A percentile compares a stretch with the other conserved stretches of the same genome.
Evolutionary conservation across 2,329 filamentous ascomycete species (phyloP).

Genomic region (Blastomyces parvus): DNA sequence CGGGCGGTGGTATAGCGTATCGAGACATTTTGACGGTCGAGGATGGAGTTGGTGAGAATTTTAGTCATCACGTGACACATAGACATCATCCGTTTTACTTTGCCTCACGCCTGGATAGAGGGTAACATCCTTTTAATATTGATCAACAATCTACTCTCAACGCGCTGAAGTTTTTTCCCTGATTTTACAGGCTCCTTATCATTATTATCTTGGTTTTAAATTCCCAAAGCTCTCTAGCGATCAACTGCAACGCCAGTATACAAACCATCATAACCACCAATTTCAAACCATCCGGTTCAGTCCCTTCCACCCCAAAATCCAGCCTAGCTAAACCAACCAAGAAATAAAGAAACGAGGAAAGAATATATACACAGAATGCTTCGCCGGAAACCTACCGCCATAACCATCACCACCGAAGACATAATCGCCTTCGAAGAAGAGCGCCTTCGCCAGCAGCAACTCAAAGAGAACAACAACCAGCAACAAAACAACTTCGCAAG

Average conservation of each 20-base stretch:
- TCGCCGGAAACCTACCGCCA: conserved; percentile 43
- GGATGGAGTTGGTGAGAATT: not conserved
- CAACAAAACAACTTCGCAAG: conserved; percentile 9
- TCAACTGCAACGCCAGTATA: not conserved
- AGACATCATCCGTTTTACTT: not conserved
- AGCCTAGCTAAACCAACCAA: not conserved
- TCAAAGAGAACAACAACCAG: conserved; percentile 14
- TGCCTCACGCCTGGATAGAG: not conserved
- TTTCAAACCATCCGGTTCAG: not conserved
- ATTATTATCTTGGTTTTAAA: not conserved
- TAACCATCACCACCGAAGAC: conserved; percentile 42
- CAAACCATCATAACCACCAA: not conserved
- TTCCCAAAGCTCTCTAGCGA: not conserved
- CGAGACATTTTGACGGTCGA: not conserved
- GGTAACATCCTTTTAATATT: not conserved
- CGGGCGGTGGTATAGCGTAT: not conserved
- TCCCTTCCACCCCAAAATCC: not conserved
- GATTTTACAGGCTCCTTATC: not conserved
- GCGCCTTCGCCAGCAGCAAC: conserved; percentile 22
- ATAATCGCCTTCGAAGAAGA: conserved; percentile 39
- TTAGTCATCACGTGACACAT: conserved; percentile 1
- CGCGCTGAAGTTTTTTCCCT: not conserved
- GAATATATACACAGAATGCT: conserved; percentile 30
- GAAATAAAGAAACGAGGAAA: not conserved
- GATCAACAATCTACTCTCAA: not conserved